phyloP scores from a whole-genome alignment of 179 eudicot genomes.

The Heliamphora pulchella region DNA sequence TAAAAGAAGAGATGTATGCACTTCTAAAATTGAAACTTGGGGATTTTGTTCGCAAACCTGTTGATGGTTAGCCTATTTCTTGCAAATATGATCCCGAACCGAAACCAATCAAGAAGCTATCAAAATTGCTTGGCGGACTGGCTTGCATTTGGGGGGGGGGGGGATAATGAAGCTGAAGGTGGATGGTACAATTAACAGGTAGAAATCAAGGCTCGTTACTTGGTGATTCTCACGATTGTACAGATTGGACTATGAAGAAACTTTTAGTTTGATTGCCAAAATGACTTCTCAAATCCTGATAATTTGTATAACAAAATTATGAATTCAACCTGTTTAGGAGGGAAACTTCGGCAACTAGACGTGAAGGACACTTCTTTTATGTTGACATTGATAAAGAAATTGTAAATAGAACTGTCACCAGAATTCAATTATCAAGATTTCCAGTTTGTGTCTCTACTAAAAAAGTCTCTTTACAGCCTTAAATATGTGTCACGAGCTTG shows the following conservation, averaged over 20 bases:
- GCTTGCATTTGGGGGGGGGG: too few species aligned
- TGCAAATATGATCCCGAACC: too few species aligned
- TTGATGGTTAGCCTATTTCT: background rate
- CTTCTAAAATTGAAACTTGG: background rate
- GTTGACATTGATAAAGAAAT: background rate
- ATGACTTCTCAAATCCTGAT: background rate
- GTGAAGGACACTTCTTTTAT: background rate
- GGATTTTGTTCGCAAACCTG: constrained; percentile 4
- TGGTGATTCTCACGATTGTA: background rate
- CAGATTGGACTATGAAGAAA: background rate
- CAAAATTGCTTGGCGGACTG: too few species aligned
- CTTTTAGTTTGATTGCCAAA: background rate
- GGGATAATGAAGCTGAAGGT: background rate
- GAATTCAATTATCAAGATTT: background rate
- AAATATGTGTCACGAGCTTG: background rate
- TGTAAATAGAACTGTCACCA: background rate
- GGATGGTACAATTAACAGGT: background rate
- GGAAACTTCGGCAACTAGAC: background rate
- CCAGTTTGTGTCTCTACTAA: too few species aligned
- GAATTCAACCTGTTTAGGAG: too few species aligned
- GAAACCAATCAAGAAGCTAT: too few species aligned
- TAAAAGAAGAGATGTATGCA: background rate
- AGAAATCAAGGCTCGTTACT: background rate
- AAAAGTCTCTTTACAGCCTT: background rate
- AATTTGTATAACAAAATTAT: too few species aligned